These are phyloP conservation scores for Bryopsis sp. DNA, from an alignment of 139 green algal genomes.

Conservation along the genomic window DNA sequence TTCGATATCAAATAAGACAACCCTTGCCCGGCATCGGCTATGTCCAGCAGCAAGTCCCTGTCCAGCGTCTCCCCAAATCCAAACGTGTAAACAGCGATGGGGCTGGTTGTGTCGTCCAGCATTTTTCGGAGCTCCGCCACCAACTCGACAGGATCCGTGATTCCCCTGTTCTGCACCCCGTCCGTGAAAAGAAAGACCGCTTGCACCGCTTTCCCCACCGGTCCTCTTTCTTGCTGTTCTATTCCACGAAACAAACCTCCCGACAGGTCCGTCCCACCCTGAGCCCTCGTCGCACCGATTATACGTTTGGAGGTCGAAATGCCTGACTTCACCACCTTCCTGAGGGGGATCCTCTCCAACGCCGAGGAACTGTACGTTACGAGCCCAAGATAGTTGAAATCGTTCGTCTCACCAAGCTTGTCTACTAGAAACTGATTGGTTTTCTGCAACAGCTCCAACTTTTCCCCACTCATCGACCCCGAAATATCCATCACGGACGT, in stretches of 20 bases:
- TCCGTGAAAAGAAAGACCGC: slow-evolving; percentile 7
- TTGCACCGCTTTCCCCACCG: no score
- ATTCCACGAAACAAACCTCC: no score
- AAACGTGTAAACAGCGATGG: slow-evolving; percentile 2
- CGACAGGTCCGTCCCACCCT: no score
- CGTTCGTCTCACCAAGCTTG: no score
- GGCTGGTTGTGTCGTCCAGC: neutral
- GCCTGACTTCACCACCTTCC: no score
- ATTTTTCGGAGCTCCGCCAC: neutral
- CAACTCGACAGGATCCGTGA: neutral
- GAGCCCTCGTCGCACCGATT: no score
- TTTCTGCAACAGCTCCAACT: slow-evolving; percentile 1
- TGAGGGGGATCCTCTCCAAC: no score
- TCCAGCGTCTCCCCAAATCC: slow-evolving; percentile 1
- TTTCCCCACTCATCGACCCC: slow-evolving; percentile 3
- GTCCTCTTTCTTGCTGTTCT: no score
- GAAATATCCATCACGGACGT: slow-evolving; percentile 12
- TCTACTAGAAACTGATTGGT: no score
- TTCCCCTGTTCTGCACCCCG: neutral
- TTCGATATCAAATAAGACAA: slow-evolving; percentile 3
- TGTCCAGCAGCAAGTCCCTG: slow-evolving; percentile 4
- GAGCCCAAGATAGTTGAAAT: no score
- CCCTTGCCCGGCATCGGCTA: slow-evolving; percentile 3
- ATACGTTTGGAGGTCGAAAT: no score
- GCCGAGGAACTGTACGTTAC: no score